Conservation (phyloP, 75 land plant species). For the Ceratopteris richardii region DNA sequence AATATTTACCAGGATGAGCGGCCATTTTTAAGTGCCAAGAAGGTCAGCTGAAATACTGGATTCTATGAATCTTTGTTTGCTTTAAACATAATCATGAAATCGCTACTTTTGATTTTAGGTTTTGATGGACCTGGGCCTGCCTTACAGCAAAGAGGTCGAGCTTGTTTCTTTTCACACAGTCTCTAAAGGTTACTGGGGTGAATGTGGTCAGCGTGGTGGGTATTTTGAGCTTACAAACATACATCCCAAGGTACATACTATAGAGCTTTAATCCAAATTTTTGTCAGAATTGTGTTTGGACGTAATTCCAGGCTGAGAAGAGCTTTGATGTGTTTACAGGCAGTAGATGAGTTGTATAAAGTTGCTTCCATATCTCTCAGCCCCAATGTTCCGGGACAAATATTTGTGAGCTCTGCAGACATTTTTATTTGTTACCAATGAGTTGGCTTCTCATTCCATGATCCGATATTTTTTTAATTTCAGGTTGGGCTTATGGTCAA, state of each 20-base stretch:
- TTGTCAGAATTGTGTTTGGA: not conserved
- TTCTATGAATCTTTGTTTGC: not conserved
- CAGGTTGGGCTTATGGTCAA: constrained; percentile 95
- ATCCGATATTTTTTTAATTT: not conserved
- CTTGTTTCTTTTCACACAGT: constrained; percentile 94
- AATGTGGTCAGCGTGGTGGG: constrained; percentile 98
- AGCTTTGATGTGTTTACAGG: constrained; percentile 31
- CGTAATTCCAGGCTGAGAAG: not conserved
- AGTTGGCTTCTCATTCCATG: too few species aligned
- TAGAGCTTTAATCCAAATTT: not conserved
- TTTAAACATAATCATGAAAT: not conserved
- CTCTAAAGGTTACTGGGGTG: constrained; percentile 94
- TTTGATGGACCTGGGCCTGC: constrained; percentile 78
- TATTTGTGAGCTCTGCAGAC: constrained; percentile 57
- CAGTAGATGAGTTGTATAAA: constrained; percentile 95
- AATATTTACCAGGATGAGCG: constrained; percentile 96
- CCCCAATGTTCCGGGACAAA: constrained; percentile 93
- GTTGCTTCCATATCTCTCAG: constrained; percentile 85
- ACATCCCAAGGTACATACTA: constrained; percentile 53
- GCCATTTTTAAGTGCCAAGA: constrained; percentile 88
- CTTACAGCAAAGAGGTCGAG: constrained; percentile 65
- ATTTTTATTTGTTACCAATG: not conserved
- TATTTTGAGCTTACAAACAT: constrained; percentile 96
- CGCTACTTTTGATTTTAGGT: constrained; percentile 31
- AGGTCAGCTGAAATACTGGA: constrained; percentile 34